Percentiles rank a stretch among this genome's conserved stretches.
These are phyloP conservation scores for Cladochytrium replicatum DNA, from an alignment of 192 early-diverging fungal genomes.

Conservation along the genomic window DNA sequence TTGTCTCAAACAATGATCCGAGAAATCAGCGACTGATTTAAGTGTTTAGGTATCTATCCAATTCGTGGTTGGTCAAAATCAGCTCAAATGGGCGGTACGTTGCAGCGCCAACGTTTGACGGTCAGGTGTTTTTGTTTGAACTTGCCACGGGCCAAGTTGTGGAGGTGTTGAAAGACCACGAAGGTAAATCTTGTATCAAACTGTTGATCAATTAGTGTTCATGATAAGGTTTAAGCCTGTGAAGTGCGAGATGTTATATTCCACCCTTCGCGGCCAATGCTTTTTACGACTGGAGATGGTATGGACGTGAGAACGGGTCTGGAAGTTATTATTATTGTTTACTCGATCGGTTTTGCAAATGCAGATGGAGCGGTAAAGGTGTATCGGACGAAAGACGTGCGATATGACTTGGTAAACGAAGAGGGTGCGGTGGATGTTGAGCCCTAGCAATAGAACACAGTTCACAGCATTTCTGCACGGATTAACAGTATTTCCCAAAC, in stretches of 20 bases:
- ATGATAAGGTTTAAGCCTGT: neutral
- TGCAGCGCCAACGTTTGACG: slow-evolving; percentile 81
- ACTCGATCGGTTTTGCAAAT: too few relatives aligned
- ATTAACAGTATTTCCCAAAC: too few relatives aligned
- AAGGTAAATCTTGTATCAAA: slow-evolving; percentile 18
- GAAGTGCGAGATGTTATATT: slow-evolving; percentile 91
- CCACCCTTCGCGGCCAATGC: slow-evolving; percentile 65
- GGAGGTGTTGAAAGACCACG: slow-evolving; percentile 75
- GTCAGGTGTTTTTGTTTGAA: slow-evolving; percentile 77
- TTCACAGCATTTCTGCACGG: too few relatives aligned
- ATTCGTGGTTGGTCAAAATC: slow-evolving; percentile 92
- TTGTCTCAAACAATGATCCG: neutral
- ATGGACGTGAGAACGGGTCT: too few relatives aligned
- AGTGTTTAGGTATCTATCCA: slow-evolving; percentile 61
- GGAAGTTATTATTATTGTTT: too few relatives aligned
- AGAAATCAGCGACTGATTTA: neutral
- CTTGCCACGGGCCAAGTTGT: slow-evolving; percentile 65
- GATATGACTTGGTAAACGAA: too few relatives aligned
- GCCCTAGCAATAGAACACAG: too few relatives aligned
- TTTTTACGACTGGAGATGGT: slow-evolving; percentile 85
- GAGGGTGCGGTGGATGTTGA: too few relatives aligned
- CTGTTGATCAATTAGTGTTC: neutral
- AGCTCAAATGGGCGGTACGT: slow-evolving; percentile 79
- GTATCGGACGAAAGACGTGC: too few relatives aligned
- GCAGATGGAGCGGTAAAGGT: too few relatives aligned